A percentile compares a stretch with the other conserved stretches of the same genome.
phyloP scores from a whole-genome alignment of 768 basidiomycete species.

The Leccinum arenicola region DNA sequence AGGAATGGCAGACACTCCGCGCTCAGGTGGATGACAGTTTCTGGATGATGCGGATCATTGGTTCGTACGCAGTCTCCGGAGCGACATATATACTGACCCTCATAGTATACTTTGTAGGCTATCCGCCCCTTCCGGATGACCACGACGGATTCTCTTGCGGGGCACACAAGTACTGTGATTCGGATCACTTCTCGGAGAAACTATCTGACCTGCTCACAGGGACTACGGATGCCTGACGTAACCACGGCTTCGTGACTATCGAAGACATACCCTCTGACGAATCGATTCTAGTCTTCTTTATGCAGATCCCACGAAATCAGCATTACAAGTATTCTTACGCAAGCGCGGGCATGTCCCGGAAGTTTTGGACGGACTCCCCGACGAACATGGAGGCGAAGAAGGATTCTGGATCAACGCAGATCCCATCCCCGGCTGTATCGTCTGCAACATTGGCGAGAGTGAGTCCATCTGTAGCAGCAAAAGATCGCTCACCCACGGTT shows the following conservation, averaged over 20 bases:
- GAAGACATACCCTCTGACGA: conserved; percentile 6
- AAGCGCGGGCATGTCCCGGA: conserved; percentile 35
- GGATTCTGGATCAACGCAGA: conserved; percentile 83
- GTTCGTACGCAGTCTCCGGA: conserved; percentile 31
- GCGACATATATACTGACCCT: background rate
- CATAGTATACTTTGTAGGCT: conserved; percentile 52
- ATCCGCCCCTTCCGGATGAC: conserved; percentile 79
- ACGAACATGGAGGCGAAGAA: conserved; percentile 53
- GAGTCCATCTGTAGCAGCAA: conserved; percentile 24
- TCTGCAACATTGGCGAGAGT: conserved; percentile 95
- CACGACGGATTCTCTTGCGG: conserved; percentile 88
- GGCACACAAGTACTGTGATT: conserved; percentile 67
- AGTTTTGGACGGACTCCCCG: conserved; percentile 37
- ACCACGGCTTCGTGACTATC: conserved; percentile 17
- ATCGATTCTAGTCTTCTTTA: conserved; percentile 68
- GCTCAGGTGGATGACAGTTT: conserved; percentile 78
- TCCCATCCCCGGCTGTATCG: conserved; percentile 78
- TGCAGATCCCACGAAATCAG: conserved; percentile 75
- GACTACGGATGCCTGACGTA: conserved; percentile 93
- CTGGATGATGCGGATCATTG: conserved; percentile 87
- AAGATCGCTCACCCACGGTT: conserved; percentile 1
- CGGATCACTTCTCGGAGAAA: background rate
- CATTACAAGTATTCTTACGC: conserved; percentile 77
- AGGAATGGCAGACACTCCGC: conserved; percentile 71
- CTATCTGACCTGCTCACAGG: conserved; percentile 35